phyloP scores from a whole-genome alignment of 2,329 filamentous ascomycete genomes.

The Dryadomyces quercivorus region DNA sequence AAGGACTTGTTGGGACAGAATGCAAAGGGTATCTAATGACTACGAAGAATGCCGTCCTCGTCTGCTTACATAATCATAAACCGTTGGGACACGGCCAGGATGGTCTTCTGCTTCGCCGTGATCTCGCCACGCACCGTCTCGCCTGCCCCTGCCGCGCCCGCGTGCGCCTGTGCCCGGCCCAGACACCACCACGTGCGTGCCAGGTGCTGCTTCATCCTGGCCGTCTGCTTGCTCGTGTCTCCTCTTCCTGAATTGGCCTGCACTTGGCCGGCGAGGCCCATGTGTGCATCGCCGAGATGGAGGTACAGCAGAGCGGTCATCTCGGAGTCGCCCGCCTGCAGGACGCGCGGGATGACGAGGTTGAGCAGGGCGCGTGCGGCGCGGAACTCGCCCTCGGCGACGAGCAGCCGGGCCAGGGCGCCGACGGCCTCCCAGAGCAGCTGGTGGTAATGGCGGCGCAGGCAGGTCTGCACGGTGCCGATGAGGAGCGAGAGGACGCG shows the following conservation, averaged over 20 bases:
- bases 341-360: constrained; percentile 60
- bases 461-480: constrained; percentile 61
- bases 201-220: constrained; percentile 5
- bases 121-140: neutral
- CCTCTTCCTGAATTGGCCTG: too few relatives aligned
- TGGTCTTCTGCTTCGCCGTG: constrained; percentile 4
- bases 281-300: constrained; percentile 61
- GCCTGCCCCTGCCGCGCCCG: constrained; percentile 2
- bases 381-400: constrained; percentile 57
- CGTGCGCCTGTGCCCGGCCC: constrained; percentile 5
- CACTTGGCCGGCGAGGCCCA: constrained; percentile 55
- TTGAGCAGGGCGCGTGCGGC: constrained; percentile 53
- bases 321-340: constrained; percentile 55
- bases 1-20: neutral
- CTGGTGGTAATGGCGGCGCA: constrained; percentile 54
- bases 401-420: constrained; percentile 54
- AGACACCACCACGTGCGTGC: constrained; percentile 9
- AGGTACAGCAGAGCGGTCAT: constrained; percentile 57
- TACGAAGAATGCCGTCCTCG: neutral
- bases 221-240: neutral
- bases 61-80: neutral
- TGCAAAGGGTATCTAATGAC: too few relatives aligned
- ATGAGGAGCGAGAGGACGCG: constrained; percentile 67
- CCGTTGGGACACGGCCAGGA: constrained; percentile 3
- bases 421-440: constrained; percentile 63